Percentiles rank a stretch among this genome's conserved stretches.
Evolutionary conservation across 495 filamentous ascomycete species (phyloP).

Genomic region (Aspergillus baeticus): DNA sequence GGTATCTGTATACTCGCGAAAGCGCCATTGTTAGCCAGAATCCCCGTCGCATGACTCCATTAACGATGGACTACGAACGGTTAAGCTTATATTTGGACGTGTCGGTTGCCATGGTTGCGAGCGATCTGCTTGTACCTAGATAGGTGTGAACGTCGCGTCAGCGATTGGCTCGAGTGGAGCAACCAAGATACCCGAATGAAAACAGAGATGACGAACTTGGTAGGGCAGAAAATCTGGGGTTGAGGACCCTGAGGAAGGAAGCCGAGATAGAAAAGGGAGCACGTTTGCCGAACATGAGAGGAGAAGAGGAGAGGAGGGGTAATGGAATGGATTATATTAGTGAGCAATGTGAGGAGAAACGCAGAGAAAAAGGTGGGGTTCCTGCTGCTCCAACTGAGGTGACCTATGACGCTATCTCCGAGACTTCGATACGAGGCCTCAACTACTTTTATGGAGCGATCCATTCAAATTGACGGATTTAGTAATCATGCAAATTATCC

Average conservation of each 20-base stretch:
- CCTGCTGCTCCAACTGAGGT: too few species aligned
- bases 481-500: too few species aligned
- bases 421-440: neutral
- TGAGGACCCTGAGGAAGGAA: constrained; percentile 29
- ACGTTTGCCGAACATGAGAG: constrained; percentile 24
- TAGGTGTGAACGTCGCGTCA: neutral
- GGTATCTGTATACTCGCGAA: constrained; percentile 29
- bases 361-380: constrained; percentile 17
- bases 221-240: constrained; percentile 19
- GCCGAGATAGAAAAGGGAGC: constrained; percentile 17
- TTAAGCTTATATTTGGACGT: constrained; percentile 84
- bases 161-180: constrained; percentile 15
- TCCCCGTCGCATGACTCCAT: too few species aligned
- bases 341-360: constrained; percentile 18
- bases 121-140: constrained; percentile 30
- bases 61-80: constrained; percentile 56
- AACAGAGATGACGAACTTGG: constrained; percentile 14
- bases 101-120: constrained; percentile 73
- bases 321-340: constrained; percentile 4
- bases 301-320: constrained; percentile 12
- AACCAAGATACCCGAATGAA: neutral
- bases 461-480: too few species aligned
- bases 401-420: constrained; percentile 21
- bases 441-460: too few species aligned
- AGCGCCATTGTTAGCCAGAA: constrained; percentile 1